phyloP scores from a whole-genome alignment of 1,284 basidiomycete genomes.

The Meripilus lineatus region DNA sequence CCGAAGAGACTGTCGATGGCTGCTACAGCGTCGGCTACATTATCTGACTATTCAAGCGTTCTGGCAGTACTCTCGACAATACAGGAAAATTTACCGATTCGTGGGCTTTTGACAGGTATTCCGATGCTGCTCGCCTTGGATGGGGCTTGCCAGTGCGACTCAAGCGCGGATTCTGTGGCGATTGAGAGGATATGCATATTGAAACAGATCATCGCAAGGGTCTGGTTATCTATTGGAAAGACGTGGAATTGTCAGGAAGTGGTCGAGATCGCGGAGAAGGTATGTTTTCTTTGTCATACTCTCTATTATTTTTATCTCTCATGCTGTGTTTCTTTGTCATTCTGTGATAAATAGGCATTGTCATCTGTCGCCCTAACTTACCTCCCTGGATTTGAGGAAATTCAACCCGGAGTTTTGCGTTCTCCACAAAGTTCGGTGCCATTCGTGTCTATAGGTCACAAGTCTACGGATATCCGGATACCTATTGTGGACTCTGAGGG shows the following conservation, averaged over 20 bases:
- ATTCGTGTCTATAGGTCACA: constrained; percentile 24
- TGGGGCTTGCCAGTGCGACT: constrained; percentile 41
- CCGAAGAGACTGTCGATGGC: constrained; percentile 38
- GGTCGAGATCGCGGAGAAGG: constrained; percentile 51
- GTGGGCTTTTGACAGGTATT: constrained; percentile 71
- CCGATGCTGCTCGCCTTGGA: constrained; percentile 86
- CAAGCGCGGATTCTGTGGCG: constrained; percentile 33
- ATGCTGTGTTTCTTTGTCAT: constrained; percentile 2
- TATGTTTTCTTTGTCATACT: constrained; percentile 32
- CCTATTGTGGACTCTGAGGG: constrained; percentile 47
- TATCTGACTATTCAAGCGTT: constrained; percentile 77
- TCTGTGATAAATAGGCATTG: constrained; percentile 11
- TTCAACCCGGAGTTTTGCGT: constrained; percentile 31
- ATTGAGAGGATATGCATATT: constrained; percentile 52
- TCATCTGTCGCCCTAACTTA: constrained; percentile 1
- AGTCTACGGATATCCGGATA: constrained; percentile 18
- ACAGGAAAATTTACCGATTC: constrained; percentile 66
- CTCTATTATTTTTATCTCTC: constrained; percentile 13
- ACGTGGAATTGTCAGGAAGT: constrained; percentile 67
- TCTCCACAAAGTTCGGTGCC: constrained; percentile 31
- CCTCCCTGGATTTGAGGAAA: constrained; percentile 18
- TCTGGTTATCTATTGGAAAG: constrained; percentile 67
- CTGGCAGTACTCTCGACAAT: constrained; percentile 66
- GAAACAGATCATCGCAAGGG: constrained; percentile 58
- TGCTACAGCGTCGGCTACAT: constrained; percentile 50